Evolutionary conservation across 345 rosid genomes (phyloP), one percentile per base, ranked within the genome.

Genomic region (Combretum micranthum): DNA sequence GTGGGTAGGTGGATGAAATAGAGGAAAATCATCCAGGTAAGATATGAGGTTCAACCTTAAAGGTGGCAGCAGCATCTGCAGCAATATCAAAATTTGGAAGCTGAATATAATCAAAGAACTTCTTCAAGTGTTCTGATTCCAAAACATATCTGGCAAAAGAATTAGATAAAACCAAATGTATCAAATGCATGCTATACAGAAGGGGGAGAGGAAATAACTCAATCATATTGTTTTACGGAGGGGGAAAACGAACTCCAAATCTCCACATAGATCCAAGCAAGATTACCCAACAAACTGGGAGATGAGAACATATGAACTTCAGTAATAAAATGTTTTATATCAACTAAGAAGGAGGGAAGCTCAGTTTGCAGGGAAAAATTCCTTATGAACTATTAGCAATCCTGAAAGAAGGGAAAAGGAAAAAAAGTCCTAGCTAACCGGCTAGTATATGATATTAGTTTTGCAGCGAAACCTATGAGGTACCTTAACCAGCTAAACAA

Each of bases 21-120:
- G 53, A 58, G 59, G n/a, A n/a, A n/a, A n/a, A 56, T 20, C 20
- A 44, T 32, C 39, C 39, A 32, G 9, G 39, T 16, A 46, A 47
- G 37, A 44, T 50, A 22, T 60, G 56, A 45, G 55, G 53, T 45
- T 25, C 62, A 58, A 94, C 97, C 99, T 90, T 94, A 73, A 94
- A 90, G 50, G 99, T 87, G 12, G 93, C 97, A 73, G 95, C 99
- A 69, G 95, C 99, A 84, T 90, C 97, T 45, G 99, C 97, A 56
- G 97, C 90, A 70, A 94, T 75, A 59, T 94, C 97, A 17, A 94
- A 94, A 72, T 94, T 90, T 37, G 97, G 96, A 68, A 94, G 88
- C 72, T 85, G 97, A 69, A 94, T 94, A 64, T 73, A 85, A 55
- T 87, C 81, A 47, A 94, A 94, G 74, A 90, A 85, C 77, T 87